A percentile compares a stretch with the other conserved stretches of the same genome.
Conservation (phyloP, 495 filamentous ascomycete genomes). For the Articulospora tetracladia region DNA sequence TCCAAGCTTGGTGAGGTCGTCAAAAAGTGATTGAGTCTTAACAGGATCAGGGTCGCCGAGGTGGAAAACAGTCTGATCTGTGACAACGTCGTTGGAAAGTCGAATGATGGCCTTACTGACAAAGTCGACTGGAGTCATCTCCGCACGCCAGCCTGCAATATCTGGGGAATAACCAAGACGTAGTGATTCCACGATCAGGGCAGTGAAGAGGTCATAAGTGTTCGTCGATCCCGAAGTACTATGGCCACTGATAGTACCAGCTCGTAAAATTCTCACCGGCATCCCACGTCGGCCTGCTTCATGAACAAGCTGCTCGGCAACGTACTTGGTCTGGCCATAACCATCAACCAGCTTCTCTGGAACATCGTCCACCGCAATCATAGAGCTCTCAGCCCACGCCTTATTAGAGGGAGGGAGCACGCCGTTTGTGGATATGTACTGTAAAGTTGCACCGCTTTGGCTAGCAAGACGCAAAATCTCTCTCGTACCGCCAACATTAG, state of each 20-base stretch:
- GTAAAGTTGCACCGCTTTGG: slow-evolving; percentile 57
- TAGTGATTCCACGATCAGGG: slow-evolving; percentile 63
- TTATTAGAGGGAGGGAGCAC: slow-evolving; percentile 55
- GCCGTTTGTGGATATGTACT: slow-evolving; percentile 67
- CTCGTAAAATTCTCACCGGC: slow-evolving; percentile 57
- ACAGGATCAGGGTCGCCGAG: slow-evolving; percentile 63
- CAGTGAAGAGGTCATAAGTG: slow-evolving; percentile 62
- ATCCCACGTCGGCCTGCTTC: slow-evolving; percentile 57
- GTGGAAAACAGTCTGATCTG: slow-evolving; percentile 56
- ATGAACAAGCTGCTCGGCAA: slow-evolving; percentile 62
- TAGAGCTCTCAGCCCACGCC: slow-evolving; percentile 57
- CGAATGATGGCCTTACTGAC: slow-evolving; percentile 61
- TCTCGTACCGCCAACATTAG: slow-evolving; percentile 57
- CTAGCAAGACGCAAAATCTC: slow-evolving; percentile 62
- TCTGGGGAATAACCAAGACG: slow-evolving; percentile 57
- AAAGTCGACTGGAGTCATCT: slow-evolving; percentile 72
- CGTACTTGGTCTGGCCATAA: slow-evolving; percentile 66
- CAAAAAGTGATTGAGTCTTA: slow-evolving; percentile 50
- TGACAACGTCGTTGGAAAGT: slow-evolving; percentile 48
- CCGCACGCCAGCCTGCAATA: slow-evolving; percentile 62
- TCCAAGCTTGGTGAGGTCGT: slow-evolving; percentile 52
- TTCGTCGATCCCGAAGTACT: slow-evolving; percentile 61
- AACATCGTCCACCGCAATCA: slow-evolving; percentile 54
- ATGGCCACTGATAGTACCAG: slow-evolving; percentile 63
- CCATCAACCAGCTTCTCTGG: slow-evolving; percentile 56